Evolutionary conservation across 2,329 filamentous ascomycete genomes (phyloP).

Genomic region (Ceratocystis destructans): DNA sequence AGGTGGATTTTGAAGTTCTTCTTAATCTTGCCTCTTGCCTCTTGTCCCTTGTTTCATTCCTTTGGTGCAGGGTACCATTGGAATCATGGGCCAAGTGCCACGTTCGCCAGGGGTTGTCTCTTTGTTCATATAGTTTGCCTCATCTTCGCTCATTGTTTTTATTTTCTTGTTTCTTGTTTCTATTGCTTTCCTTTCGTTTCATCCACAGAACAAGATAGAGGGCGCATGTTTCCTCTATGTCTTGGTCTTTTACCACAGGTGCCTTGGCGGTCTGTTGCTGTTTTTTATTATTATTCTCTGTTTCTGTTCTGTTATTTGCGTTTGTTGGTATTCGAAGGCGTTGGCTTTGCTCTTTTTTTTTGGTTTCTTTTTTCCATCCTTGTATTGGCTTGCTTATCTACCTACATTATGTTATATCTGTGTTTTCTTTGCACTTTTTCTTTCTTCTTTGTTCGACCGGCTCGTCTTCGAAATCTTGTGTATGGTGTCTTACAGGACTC

Average conservation of each 20-base stretch:
- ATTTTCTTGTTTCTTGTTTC: background rate
- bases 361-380: too few relatives aligned
- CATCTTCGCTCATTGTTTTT: background rate
- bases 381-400: too few relatives aligned
- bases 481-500: background rate
- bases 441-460: background rate
- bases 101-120: background rate
- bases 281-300: background rate
- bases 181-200: background rate
- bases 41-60: background rate
- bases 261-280: background rate
- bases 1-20: background rate
- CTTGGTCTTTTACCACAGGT: slow-evolving; percentile 7
- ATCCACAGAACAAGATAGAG: slow-evolving; percentile 4
- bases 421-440: background rate
- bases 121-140: slow-evolving; percentile 3
- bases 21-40: background rate
- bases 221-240: background rate
- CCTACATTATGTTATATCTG: background rate
- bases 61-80: background rate
- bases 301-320: background rate
- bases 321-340: background rate
- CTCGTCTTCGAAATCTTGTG: background rate
- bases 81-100: background rate
- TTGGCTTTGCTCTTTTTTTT: background rate